phyloP scores from a whole-genome alignment of 441 rosid genomes.

The Gossypium davidsonii region DNA sequence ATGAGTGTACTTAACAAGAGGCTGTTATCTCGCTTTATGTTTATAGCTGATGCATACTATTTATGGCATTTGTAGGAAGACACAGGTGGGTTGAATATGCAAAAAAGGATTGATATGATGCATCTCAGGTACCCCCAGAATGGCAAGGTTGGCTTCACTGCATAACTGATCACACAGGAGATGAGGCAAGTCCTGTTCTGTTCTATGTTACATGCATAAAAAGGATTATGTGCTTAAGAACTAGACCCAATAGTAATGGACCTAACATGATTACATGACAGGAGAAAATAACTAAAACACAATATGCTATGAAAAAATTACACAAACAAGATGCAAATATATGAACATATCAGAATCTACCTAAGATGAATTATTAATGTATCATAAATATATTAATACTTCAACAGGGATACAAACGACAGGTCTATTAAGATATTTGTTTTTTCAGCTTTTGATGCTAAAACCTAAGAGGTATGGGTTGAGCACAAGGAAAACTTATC shows the following conservation, averaged over 20 bases:
- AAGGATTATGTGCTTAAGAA: background rate
- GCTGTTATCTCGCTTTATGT: background rate
- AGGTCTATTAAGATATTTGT: background rate
- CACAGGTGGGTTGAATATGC: conserved; percentile 97
- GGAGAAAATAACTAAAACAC: background rate
- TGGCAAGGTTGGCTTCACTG: conserved; percentile 99
- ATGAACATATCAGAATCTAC: no score
- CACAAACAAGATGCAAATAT: background rate
- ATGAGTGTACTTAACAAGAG: background rate
- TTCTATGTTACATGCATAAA: background rate
- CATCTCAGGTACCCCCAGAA: conserved; percentile 96
- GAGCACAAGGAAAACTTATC: conserved; percentile 91
- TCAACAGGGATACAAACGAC: background rate
- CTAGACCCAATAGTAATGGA: background rate
- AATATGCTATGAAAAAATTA: background rate
- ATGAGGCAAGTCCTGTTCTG: conserved; percentile 52
- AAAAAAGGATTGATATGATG: conserved; percentile 75
- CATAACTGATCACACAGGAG: conserved; percentile 93
- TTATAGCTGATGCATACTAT: background rate
- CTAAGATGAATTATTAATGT: background rate
- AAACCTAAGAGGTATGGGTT: conserved; percentile 82
- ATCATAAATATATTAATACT: background rate
- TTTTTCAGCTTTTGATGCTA: conserved; percentile 75
- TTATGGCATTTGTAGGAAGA: conserved; percentile 48
- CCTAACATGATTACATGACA: background rate